These are phyloP conservation scores for Hyaloperonospora brassicae DNA, from an alignment of 352 stramenopile genomes.

Conservation along the genomic window DNA sequence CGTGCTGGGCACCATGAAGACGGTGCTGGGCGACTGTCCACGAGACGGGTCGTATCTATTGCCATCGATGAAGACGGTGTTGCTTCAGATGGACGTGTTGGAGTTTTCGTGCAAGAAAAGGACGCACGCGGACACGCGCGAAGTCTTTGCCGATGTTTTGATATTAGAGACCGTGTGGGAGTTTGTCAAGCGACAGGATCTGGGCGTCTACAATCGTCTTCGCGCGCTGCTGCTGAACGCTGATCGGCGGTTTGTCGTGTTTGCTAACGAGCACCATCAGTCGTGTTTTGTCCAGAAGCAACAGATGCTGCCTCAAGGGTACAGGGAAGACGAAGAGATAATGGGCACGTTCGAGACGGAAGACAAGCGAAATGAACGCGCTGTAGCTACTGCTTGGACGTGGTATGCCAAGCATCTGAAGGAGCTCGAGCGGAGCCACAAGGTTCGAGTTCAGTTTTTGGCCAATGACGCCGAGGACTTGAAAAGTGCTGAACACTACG, in stretches of 20 bases:
- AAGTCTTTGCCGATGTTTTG: slow-evolving; percentile 80
- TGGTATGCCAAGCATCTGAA: slow-evolving; percentile 68
- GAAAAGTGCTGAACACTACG: slow-evolving; percentile 31
- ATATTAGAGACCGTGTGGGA: slow-evolving; percentile 88
- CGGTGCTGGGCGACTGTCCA: slow-evolving; percentile 45
- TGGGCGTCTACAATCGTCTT: slow-evolving; percentile 85
- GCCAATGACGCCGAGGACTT: slow-evolving; percentile 63
- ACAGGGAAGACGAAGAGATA: slow-evolving; percentile 11
- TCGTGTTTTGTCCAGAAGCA: slow-evolving; percentile 66
- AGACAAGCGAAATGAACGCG: slow-evolving; percentile 81
- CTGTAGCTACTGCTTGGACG: slow-evolving; percentile 67
- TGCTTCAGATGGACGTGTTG: slow-evolving; percentile 87
- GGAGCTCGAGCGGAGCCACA: slow-evolving; percentile 39
- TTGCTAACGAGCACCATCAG: slow-evolving; percentile 90
- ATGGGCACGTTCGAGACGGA: slow-evolving; percentile 38
- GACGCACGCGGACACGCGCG: slow-evolving; percentile 22
- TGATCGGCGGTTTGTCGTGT: slow-evolving; percentile 85
- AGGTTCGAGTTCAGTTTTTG: slow-evolving; percentile 45
- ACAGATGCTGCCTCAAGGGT: slow-evolving; percentile 24
- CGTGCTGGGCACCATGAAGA: slow-evolving; percentile 49
- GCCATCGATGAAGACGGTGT: slow-evolving; percentile 83
- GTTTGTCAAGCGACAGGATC: slow-evolving; percentile 83
- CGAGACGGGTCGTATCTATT: slow-evolving; percentile 64
- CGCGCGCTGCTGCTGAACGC: slow-evolving; percentile 77
- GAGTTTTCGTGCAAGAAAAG: slow-evolving; percentile 74